Base-by-base conservation (phyloP, 306 rosid genomes). In the Gastrolobium bilobum region DNA sequence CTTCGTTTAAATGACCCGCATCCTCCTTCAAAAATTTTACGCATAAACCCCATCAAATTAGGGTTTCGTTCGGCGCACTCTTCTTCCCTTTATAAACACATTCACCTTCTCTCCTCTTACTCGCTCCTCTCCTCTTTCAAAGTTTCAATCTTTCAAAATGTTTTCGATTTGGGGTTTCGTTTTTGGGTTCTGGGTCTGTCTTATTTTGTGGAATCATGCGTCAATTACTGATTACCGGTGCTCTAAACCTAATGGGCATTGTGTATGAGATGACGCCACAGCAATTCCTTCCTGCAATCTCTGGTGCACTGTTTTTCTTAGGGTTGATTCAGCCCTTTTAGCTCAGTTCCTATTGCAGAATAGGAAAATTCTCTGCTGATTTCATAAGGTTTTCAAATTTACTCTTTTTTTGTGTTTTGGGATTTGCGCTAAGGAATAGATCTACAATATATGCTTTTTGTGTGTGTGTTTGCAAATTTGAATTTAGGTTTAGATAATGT, bases 241-340 rank as follows among this genome's bases (percentile, higher is more conserved):
- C 86, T 62, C 74, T 10, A 8, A 43, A 6, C 26, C 5, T 4
- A 0, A 31, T 82, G 83, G 66, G 91, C 75, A 61, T 34, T 86
- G 89, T 4, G 96, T 87, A 87, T 91, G 90, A 86, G 87, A 67
- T 77, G 89, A 89, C 89, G 93, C 96, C 58, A 87, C n/a, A 85
- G 68, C 77, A 40, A 71, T 52, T 73, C 84, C 86, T 78, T 39
- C 72, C 83, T 84, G 92, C 87, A 77, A 80, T 73, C 6, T 14
- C 10, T 58, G 40, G 52, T 56, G 20, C 13, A 2, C 80, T 80
- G 85, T 54, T 15, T 75, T 61, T 2, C 10, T 37, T n/a, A 0
- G 3, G 33, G 69, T 33, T 31, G 1, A 30, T 43, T 73, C 11
- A 40, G 34, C 46, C 6, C n/a, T 64, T 9, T 10, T 20, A 38